A percentile compares a stretch with the other conserved stretches of the same genome.
These are phyloP conservation scores for Solanum sitiens DNA, from an alignment of 257 asterid species.

Conservation along the genomic window DNA sequence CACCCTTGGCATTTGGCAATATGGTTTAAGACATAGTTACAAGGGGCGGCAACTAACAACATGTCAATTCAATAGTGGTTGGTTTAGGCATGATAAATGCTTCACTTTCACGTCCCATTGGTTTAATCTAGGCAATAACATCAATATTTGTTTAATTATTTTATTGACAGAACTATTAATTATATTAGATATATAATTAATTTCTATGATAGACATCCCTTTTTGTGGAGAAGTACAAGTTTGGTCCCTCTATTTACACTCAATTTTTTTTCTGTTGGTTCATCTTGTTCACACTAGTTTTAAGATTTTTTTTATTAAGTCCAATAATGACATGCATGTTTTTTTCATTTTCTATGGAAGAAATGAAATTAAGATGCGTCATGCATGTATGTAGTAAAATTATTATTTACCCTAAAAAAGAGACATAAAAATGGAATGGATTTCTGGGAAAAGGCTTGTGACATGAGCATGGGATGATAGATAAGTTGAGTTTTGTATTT, in stretches of 20 bases:
- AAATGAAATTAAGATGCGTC: background rate
- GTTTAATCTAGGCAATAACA: background rate
- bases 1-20: background rate
- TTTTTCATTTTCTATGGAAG: background rate
- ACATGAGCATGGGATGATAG: background rate
- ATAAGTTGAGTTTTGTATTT: background rate
- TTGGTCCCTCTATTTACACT: background rate
- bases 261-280: background rate
- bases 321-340: background rate
- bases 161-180: background rate
- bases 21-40: background rate
- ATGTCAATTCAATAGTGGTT: background rate
- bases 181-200: background rate
- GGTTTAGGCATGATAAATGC: background rate
- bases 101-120: background rate
- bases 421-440: background rate
- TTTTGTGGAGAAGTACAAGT: background rate
- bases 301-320: background rate
- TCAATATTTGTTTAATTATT: background rate
- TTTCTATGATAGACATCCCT: background rate
- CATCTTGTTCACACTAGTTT: background rate
- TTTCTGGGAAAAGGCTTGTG: background rate
- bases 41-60: background rate
- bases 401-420: background rate
- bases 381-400: background rate